phyloP scores from a whole-genome alignment of 495 filamentous ascomycete species.

The Talaromyces adpressus region DNA sequence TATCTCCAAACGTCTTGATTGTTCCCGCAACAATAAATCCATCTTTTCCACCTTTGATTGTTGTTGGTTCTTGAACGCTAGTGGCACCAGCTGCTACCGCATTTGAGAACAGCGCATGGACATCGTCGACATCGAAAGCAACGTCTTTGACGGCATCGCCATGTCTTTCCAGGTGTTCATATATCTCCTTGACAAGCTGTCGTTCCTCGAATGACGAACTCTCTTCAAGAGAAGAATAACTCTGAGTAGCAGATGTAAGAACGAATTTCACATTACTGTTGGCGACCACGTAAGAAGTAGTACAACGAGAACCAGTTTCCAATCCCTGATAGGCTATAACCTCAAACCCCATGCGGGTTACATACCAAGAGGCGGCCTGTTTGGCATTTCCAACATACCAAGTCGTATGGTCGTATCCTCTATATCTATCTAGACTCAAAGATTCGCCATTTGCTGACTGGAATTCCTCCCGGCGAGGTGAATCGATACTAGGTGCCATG shows the following conservation, averaged over 20 bases:
- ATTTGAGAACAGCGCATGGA: neutral
- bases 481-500: no score
- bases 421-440: no score
- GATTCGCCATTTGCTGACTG: no score
- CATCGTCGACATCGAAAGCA: neutral
- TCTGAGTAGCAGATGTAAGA: neutral
- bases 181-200: neutral
- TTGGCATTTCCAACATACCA: no score
- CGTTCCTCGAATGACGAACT: neutral
- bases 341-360: neutral
- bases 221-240: neutral
- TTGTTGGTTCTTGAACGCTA: neutral
- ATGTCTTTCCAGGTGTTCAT: neutral
- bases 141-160: neutral
- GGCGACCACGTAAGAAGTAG: neutral
- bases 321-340: neutral
- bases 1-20: neutral
- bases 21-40: neutral
- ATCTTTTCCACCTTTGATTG: neutral
- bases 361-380: no score
- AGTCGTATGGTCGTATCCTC: no score
- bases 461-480: no score
- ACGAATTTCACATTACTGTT: neutral
- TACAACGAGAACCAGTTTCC: neutral
- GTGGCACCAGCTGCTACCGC: neutral